These are phyloP conservation scores for Euphorbia lathyris DNA, from an alignment of 345 rosid species.

Conservation along the genomic window DNA sequence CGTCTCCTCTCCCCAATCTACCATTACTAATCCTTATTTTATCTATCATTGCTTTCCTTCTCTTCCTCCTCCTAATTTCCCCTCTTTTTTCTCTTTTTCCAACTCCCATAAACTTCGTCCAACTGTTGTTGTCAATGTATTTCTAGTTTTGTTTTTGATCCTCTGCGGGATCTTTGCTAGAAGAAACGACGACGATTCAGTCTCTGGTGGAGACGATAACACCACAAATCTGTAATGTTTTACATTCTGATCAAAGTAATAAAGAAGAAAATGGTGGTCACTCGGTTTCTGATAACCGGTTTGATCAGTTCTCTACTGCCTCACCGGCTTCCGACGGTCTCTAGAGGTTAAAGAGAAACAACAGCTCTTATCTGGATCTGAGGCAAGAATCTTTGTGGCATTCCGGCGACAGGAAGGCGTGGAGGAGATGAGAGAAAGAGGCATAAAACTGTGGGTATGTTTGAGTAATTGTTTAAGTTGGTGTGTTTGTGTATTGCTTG, in stretches of 20 bases:
- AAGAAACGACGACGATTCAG: conserved; percentile 46
- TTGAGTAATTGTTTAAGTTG: too few relatives aligned
- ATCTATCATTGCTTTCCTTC: conserved; percentile 42
- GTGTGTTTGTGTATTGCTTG: too few relatives aligned
- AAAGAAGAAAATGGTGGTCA: not conserved
- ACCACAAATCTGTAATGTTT: not conserved
- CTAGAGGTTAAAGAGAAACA: conserved; percentile 55
- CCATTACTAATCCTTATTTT: conserved; percentile 48
- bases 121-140: conserved; percentile 36
- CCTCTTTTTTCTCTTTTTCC: conserved; percentile 43
- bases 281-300: conserved; percentile 37
- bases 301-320: conserved; percentile 35
- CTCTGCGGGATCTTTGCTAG: conserved; percentile 69
- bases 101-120: conserved; percentile 38
- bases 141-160: conserved; percentile 63
- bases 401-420: too few relatives aligned
- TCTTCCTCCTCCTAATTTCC: conserved; percentile 43
- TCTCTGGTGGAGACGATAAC: not conserved
- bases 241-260: too few relatives aligned
- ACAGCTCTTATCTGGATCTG: conserved; percentile 79
- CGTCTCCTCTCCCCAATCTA: conserved; percentile 37
- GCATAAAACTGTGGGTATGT: too few relatives aligned
- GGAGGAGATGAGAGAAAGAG: too few relatives aligned
- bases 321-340: conserved; percentile 24
- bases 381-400: conserved; percentile 42